phyloP scores from a whole-genome alignment of 306 rosid species.

The Malus asiatica region DNA sequence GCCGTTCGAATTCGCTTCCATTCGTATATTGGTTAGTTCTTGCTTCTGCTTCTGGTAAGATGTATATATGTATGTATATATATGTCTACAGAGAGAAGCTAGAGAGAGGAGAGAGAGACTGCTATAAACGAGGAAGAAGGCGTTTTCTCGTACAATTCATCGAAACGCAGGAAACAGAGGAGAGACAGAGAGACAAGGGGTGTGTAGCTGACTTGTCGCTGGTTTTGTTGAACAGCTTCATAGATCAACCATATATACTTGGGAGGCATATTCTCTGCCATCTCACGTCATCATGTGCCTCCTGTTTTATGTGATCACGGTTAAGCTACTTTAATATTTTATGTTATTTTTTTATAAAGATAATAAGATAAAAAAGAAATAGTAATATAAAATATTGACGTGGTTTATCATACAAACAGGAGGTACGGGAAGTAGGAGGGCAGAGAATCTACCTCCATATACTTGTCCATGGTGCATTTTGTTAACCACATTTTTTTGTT shows the following conservation, averaged over 20 bases:
- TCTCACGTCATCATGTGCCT: too few species aligned
- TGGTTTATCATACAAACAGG: too few species aligned
- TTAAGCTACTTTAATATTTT: too few species aligned
- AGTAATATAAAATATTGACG: too few species aligned
- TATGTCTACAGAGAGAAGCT: background rate
- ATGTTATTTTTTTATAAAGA: too few species aligned
- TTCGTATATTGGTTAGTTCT: background rate
- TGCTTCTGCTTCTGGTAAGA: background rate
- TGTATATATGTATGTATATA: background rate
- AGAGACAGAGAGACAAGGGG: background rate
- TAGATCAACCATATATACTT: background rate
- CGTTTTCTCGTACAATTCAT: background rate
- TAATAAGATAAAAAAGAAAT: too few species aligned
- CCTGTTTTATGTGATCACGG: too few species aligned
- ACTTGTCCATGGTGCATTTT: background rate
- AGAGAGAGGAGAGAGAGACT: background rate
- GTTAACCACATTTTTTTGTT: background rate
- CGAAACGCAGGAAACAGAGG: background rate
- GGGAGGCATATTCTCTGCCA: too few species aligned
- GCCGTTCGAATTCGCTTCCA: slow-evolving; percentile 59
- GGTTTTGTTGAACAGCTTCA: background rate
- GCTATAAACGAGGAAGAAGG: background rate
- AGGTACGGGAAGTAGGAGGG: too few species aligned
- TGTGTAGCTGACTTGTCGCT: background rate
- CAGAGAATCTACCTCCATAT: too few species aligned